phyloP scores from a whole-genome alignment of 106 monocot genomes.

The Apostasia shenzhenica region DNA sequence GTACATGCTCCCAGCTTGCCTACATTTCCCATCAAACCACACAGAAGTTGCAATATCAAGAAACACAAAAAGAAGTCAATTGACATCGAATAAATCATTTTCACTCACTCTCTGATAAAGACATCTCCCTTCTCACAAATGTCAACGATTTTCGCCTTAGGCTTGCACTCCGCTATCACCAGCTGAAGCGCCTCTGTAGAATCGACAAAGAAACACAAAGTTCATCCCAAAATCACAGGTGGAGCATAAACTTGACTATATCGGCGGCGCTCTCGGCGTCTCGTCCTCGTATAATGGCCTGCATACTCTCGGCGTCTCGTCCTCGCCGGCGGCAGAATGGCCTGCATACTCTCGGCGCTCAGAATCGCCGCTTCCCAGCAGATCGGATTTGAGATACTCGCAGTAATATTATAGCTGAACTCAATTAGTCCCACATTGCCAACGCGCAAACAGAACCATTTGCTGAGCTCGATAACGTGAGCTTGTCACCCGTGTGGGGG shows the following conservation, averaged over 20 bases:
- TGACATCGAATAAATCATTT: too few relatives aligned
- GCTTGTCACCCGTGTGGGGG: too few relatives aligned
- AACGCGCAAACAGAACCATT: too few relatives aligned
- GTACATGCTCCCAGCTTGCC: constrained; percentile 92
- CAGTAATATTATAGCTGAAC: too few relatives aligned
- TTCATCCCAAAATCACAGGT: too few relatives aligned
- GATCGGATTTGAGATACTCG: neutral
- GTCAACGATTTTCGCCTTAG: constrained; percentile 23
- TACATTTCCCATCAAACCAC: constrained; percentile 3
- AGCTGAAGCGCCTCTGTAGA: constrained; percentile 20
- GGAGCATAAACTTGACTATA: constrained; percentile 35
- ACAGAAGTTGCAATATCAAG: neutral
- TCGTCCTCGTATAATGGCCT: constrained; percentile 46
- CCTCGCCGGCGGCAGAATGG: constrained; percentile 35
- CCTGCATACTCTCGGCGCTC: constrained; percentile 42
- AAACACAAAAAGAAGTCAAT: neutral
- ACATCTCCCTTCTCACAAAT: constrained; percentile 24
- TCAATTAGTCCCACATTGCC: too few relatives aligned
- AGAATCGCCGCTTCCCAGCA: constrained; percentile 58
- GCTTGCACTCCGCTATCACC: constrained; percentile 15
- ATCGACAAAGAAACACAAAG: neutral
- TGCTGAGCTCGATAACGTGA: too few relatives aligned
- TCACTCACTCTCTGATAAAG: constrained; percentile 52
- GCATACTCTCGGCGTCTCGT: constrained; percentile 54
- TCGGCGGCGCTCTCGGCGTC: constrained; percentile 85